Base-by-base conservation (phyloP, 2,329 filamentous ascomycete genomes). In the Coleophoma crateriformis region DNA sequence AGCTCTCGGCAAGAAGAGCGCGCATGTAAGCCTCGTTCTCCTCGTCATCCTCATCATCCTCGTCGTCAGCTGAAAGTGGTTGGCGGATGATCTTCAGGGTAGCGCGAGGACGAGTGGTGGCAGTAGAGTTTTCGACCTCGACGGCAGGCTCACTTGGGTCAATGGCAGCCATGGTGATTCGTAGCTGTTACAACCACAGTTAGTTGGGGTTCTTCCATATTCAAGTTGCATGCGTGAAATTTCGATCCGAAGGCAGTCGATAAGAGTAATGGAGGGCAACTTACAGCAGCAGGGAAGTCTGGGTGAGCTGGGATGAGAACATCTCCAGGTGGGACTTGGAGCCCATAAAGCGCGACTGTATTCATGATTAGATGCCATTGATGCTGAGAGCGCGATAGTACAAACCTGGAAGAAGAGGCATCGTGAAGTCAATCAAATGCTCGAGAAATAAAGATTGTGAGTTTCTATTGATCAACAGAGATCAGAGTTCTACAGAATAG, bases 141-240 rank as follows among this genome's bases (percentile, higher is more conserved):
- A 89, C 79, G 34, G 84, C 79, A 61, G 82, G 77, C 62, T 88
- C 88, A 64, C 82, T 90, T 51, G 94, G 94, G 68, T 99, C 92
- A 68, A 99, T 86, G 58, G 94, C 94, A 64, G 95, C 94, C 94
- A 99, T 99, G 64, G 91, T 97, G 66, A 99, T 90, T 68, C 90
- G 90, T 75, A 96, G 95, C 91, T 96, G 64, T 14, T 37, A 13
- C 45, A 47, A 14, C 12, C 27, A 38, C 35, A 32, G 32, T 61
- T 45, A 63, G 57, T 38, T 46, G 10, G 15, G 44, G 19, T 40
- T 34, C 33, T 37, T 19, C 44, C 32, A 43, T 33, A 33, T 8
- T 20, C 33, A 44, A 42, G n/a, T 42, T 10, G 33, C 19, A 20
- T 7, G 33, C 22, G 17, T n/a, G 17, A 35, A 33, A 40, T 2